Conservation (phyloP, 1,139 yeast species). For the Candida sp. region DNA sequence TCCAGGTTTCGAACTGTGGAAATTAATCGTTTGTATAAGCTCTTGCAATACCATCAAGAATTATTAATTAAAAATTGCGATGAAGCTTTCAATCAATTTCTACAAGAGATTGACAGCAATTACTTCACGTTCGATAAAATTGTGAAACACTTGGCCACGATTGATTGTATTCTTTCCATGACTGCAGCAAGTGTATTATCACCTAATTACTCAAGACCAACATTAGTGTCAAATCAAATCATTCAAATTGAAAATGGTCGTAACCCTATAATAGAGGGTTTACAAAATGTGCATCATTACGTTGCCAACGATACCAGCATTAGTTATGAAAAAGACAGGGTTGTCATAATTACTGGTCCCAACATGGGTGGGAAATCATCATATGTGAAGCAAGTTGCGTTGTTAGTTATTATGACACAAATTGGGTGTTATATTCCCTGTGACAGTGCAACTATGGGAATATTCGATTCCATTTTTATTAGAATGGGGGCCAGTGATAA, state of each 20-base stretch:
- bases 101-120: conserved; percentile 38
- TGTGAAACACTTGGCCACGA: conserved; percentile 49
- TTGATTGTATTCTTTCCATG: conserved; percentile 77
- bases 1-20: conserved; percentile 72
- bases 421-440: conserved; percentile 47
- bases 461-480: conserved; percentile 54
- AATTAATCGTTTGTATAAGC: conserved; percentile 47
- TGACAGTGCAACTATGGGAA: conserved; percentile 46
- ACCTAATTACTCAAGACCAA: conserved; percentile 54
- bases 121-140: conserved; percentile 51
- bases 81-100: conserved; percentile 52
- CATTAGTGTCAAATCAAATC: conserved; percentile 46
- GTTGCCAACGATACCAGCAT: conserved; percentile 70
- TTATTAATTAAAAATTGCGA: conserved; percentile 53
- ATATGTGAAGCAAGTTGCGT: conserved; percentile 60
- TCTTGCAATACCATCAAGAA: conserved; percentile 62
- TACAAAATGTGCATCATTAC: conserved; percentile 38
- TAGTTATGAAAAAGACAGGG: conserved; percentile 39
- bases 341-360: conserved; percentile 57
- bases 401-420: conserved; percentile 52
- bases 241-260: conserved; percentile 59
- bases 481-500: conserved; percentile 78
- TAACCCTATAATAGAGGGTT: conserved; percentile 76
- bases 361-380: conserved; percentile 83
- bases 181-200: conserved; percentile 54